These are phyloP conservation scores for Aspergillus neotritici DNA, from an alignment of 2,329 filamentous ascomycete genomes.

Conservation along the genomic window DNA sequence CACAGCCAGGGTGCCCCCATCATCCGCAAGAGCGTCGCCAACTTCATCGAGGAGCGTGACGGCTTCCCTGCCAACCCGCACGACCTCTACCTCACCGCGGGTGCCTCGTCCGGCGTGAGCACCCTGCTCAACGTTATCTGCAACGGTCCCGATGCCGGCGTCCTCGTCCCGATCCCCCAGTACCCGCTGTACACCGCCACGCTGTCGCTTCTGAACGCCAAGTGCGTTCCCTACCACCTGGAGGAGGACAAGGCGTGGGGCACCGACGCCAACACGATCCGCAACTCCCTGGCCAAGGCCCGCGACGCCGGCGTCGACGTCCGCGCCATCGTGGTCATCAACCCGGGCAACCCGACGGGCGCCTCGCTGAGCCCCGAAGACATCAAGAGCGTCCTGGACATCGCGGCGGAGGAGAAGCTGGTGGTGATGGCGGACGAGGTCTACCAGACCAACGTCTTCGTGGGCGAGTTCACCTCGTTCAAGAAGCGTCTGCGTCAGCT, in stretches of 20 bases:
- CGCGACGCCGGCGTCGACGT: constrained; percentile 74
- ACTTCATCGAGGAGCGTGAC: constrained; percentile 88
- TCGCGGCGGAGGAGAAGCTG: constrained; percentile 77
- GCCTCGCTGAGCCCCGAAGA: constrained; percentile 74
- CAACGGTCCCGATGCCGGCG: constrained; percentile 66
- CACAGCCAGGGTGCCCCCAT: constrained; percentile 82
- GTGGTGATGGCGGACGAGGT: constrained; percentile 95
- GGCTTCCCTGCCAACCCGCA: constrained; percentile 75
- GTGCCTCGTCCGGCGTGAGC: constrained; percentile 91
- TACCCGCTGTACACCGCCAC: constrained; percentile 97
- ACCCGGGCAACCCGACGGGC: constrained; percentile 95
- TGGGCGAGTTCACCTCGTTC: constrained; percentile 92
- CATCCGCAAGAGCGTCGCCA: constrained; percentile 83
- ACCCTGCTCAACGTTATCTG: constrained; percentile 88
- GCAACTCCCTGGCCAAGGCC: constrained; percentile 66
- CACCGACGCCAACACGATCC: constrained; percentile 76
- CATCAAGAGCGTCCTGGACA: constrained; percentile 76
- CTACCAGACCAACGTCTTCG: constrained; percentile 98
- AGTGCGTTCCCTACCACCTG: constrained; percentile 86
- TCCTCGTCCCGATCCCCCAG: constrained; percentile 93
- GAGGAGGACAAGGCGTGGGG: constrained; percentile 84
- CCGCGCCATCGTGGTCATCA: constrained; percentile 92
- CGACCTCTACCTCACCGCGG: constrained; percentile 83
- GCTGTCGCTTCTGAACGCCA: constrained; percentile 75
- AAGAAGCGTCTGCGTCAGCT: constrained; percentile 78